These are phyloP conservation scores for Yamadazyma scolyti DNA, from an alignment of 805 yeast genomes.

Conservation along the genomic window DNA sequence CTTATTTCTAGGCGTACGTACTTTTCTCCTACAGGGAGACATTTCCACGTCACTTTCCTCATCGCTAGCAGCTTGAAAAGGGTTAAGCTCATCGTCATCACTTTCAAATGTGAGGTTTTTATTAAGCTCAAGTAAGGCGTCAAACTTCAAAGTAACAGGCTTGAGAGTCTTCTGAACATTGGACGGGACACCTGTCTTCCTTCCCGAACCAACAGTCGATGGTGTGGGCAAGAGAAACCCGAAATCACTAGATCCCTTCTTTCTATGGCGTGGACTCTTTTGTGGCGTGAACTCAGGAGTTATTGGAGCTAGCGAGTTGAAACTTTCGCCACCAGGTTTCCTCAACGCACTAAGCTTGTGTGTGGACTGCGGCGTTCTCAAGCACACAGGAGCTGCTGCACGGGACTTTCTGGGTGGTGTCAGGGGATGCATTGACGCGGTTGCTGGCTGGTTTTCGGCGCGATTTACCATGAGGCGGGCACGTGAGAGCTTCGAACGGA, in stretches of 20 bases:
- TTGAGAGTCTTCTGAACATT: constrained; percentile 5
- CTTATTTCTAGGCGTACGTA: constrained; percentile 26
- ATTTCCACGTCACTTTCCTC: constrained; percentile 16
- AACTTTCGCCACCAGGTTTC: too few relatives aligned
- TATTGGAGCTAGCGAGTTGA: constrained; percentile 7
- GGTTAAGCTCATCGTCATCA: constrained; percentile 12
- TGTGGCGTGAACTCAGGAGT: constrained; percentile 15
- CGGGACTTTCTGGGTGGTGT: constrained; percentile 5
- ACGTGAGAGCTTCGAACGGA: constrained; percentile 2
- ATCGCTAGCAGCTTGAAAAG: neutral
- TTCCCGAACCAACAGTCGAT: constrained; percentile 35
- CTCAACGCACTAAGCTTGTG: neutral
- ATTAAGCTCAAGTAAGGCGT: constrained; percentile 16
- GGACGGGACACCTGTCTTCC: constrained; percentile 14
- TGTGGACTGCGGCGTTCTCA: neutral
- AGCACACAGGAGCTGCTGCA: constrained; percentile 4
- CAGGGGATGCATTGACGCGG: neutral
- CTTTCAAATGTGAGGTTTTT: constrained; percentile 25
- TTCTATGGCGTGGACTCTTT: constrained; percentile 10
- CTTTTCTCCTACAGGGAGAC: constrained; percentile 1
- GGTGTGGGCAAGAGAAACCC: constrained; percentile 34
- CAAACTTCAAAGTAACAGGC: constrained; percentile 13
- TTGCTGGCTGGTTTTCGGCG: constrained; percentile 1
- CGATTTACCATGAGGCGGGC: constrained; percentile 5
- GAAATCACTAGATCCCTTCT: constrained; percentile 12